Base-by-base conservation (phyloP, 2,329 filamentous ascomycete species). In the Neonectria magnoliae region DNA sequence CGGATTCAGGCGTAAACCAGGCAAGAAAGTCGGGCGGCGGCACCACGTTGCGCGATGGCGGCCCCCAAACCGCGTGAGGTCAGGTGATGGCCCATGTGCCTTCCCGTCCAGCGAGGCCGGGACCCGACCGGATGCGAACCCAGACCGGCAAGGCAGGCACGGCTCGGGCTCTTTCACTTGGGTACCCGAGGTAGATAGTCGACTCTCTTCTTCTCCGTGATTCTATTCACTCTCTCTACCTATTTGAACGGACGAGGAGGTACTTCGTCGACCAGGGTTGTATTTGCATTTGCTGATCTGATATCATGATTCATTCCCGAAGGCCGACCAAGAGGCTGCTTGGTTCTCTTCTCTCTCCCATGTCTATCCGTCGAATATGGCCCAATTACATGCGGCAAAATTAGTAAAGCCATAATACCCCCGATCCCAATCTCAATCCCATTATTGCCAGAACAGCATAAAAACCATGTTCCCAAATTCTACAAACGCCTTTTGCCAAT, bases 1-100 rank as follows among this genome's bases (percentile, higher is more conserved):
- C 36, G 14, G 7, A n/a, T 38, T 51, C 25, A 18, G 31, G 18
- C n/a, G 9, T 42, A 9, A 20, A 20, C 36, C 36, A 52, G 51
- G 41, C 33, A 42, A 57, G 50, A 33, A 64, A 33, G 16, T 27
- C 38, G 36, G 14, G 11, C 41, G 14, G 20, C 29, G 54, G 57
- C 56, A 65, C 58, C 45, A 54, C 25, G 60, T 67, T 63, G 60
- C 60, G 65, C 61, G 47, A 57, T 68, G 36, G 36, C 29, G 22
- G 48, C 48, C 31, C 31, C 25, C 16, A 47, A 65, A 64, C 50
- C 62, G 66, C 57, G 60, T 64, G 64, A 70, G 62, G 53, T 68
- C 57, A 68, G 58, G 47, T 62, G 59, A 66, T 52, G 50, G n/a
- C 42, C 31, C 38, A 42, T 42, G 56, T 52, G 22, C 33, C 29